phyloP scores from a whole-genome alignment of 768 basidiomycete genomes.

The Russula emetica region DNA sequence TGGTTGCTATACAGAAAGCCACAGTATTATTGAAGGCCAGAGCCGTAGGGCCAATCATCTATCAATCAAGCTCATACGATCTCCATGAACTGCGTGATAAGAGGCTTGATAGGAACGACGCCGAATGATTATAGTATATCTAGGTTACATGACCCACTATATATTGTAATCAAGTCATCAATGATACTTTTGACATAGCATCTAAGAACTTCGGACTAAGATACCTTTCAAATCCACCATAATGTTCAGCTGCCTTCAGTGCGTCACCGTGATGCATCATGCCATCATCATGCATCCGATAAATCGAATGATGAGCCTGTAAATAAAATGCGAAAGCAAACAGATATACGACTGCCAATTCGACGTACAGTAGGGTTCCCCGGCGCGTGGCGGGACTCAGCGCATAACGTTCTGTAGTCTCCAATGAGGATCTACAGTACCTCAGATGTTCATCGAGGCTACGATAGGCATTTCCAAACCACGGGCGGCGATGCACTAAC shows the following conservation, averaged over 20 bases:
- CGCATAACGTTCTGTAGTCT: constrained; percentile 65
- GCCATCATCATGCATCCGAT: too few species aligned
- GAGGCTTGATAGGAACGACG: too few species aligned
- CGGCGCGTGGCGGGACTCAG: constrained; percentile 42
- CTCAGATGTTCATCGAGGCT: constrained; percentile 65
- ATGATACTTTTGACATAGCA: constrained; percentile 9
- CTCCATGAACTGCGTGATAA: too few species aligned
- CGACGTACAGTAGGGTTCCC: constrained; percentile 52
- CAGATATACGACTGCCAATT: constrained; percentile 51
- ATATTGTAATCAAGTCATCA: constrained; percentile 5
- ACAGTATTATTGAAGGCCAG: too few species aligned
- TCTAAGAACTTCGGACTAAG: constrained; percentile 13
- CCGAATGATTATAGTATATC: too few species aligned
- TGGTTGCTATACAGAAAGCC: too few species aligned
- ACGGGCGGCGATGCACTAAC: constrained; percentile 52
- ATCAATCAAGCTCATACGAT: too few species aligned
- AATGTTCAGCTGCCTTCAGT: constrained; percentile 39
- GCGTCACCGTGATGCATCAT: too few species aligned
- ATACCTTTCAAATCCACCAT: constrained; percentile 44
- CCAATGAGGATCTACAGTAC: constrained; percentile 73
- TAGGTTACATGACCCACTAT: background rate
- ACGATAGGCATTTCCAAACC: constrained; percentile 61
- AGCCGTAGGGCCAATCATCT: too few species aligned
- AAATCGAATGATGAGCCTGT: constrained; percentile 31
- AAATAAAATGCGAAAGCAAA: constrained; percentile 38